Conservation (phyloP, 805 yeast genomes). For the Yarrowia sp. region DNA sequence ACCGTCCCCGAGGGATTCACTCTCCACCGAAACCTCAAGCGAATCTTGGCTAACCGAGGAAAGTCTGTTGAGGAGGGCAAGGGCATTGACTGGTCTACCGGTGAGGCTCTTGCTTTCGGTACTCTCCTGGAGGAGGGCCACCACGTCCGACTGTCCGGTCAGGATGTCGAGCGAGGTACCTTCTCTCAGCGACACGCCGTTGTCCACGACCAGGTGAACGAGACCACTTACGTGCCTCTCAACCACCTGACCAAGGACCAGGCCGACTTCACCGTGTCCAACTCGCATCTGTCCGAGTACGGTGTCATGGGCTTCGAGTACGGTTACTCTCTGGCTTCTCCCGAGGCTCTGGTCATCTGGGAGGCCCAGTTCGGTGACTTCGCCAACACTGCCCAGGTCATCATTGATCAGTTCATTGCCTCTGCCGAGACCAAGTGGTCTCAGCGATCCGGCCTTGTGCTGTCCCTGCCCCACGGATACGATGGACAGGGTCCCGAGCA, state of each 20-base stretch:
- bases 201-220: conserved; percentile 92
- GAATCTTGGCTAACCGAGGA: conserved; percentile 86
- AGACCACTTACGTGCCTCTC: conserved; percentile 83
- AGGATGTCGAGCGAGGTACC: conserved; percentile 99
- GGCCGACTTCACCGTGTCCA: conserved; percentile 80
- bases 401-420: conserved; percentile 94
- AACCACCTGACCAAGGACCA: conserved; percentile 79
- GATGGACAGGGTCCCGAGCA: conserved; percentile 99
- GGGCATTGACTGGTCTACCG: conserved; percentile 99
- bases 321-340: conserved; percentile 97
- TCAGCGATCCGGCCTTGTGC: conserved; percentile 95
- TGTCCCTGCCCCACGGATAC: conserved; percentile 98
- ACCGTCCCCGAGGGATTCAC: conserved; percentile 87
- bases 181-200: conserved; percentile 99
- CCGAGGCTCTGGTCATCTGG: conserved; percentile 97
- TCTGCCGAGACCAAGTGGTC: conserved; percentile 99
- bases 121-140: conserved; percentile 90
- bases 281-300: conserved; percentile 96
- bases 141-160: conserved; percentile 97
- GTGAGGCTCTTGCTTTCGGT: conserved; percentile 98
- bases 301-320: conserved; percentile 99
- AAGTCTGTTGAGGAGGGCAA: conserved; percentile 88
- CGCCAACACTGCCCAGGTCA: conserved; percentile 98
- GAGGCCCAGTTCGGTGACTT: conserved; percentile 99
- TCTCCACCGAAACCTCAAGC: conserved; percentile 93